Conservation (phyloP, 352 stramenopile species). For the Phytophthora cryptogea region DNA sequence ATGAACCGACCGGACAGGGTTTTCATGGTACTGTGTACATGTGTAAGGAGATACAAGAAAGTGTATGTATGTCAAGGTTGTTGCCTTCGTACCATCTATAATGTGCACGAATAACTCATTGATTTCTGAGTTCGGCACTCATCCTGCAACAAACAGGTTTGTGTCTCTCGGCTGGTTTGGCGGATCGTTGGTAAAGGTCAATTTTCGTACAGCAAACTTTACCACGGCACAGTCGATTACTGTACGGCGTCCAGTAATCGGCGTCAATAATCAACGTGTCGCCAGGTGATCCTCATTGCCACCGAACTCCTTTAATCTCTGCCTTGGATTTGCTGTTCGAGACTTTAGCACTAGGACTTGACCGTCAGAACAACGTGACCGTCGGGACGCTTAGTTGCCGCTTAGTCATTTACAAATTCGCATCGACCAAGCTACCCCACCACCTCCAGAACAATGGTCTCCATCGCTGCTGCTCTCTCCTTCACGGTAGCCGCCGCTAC, state of each 20-base stretch:
- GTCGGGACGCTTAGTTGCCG: not conserved
- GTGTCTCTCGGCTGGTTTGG: not conserved
- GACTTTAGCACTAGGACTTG: not conserved
- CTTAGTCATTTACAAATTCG: conserved; percentile 16
- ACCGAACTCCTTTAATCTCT: not conserved
- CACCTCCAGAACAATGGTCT: conserved; percentile 9
- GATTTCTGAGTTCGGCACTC: no score
- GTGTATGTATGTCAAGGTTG: no score
- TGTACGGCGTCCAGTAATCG: not conserved
- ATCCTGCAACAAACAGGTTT: not conserved
- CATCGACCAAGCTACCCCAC: not conserved
- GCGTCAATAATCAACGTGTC: not conserved
- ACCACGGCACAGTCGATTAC: not conserved
- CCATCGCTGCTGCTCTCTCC: not conserved
- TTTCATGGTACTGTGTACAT: no score
- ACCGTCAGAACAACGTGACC: not conserved
- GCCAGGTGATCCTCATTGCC: no score
- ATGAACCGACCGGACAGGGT: no score
- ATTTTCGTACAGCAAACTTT: not conserved
- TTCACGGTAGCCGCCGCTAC: not conserved
- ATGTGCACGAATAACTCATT: no score
- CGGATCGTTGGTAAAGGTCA: not conserved
- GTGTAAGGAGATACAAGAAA: no score
- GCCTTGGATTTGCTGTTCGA: not conserved
- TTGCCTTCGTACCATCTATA: no score